Conservation (phyloP, 2,329 filamentous ascomycete genomes). For the Cladobotryum protrusum region DNA sequence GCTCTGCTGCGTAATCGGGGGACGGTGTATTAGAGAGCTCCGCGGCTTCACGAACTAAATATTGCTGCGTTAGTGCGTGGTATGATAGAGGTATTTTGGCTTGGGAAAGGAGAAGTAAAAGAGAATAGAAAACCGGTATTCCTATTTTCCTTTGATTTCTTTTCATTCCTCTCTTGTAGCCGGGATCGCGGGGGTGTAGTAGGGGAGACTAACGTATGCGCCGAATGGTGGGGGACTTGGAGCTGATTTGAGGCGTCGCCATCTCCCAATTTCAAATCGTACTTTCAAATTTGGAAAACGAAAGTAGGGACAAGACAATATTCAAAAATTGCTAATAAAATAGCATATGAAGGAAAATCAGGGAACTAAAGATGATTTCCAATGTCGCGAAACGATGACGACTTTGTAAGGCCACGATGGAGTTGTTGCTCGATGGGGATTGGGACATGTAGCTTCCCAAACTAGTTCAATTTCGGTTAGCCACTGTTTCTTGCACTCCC, state of each 20-base stretch:
- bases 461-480: too few species aligned
- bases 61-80: not conserved
- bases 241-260: slow-evolving; percentile 49
- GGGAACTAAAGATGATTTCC: not conserved
- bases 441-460: too few species aligned
- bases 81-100: not conserved
- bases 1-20: slow-evolving; percentile 76
- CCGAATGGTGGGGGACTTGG: slow-evolving; percentile 77
- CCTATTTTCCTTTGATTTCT: too few species aligned
- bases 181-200: not conserved
- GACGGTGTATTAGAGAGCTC: slow-evolving; percentile 78
- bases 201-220: slow-evolving; percentile 61
- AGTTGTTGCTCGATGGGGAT: too few species aligned
- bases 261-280: slow-evolving; percentile 31
- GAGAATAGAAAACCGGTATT: not conserved
- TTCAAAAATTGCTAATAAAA: not conserved
- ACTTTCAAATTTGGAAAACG: slow-evolving; percentile 2
- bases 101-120: slow-evolving; percentile 2
- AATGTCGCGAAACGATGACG: too few species aligned
- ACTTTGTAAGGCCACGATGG: too few species aligned
- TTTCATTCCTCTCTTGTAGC: not conserved
- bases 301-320: not conserved
- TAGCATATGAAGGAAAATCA: not conserved
- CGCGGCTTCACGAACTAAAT: slow-evolving; percentile 75
- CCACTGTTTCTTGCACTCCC: too few species aligned